Evolutionary conservation across 768 basidiomycete species (phyloP), one percentile per base, ranked within the genome.

Genomic region (Pholiota molesta): DNA sequence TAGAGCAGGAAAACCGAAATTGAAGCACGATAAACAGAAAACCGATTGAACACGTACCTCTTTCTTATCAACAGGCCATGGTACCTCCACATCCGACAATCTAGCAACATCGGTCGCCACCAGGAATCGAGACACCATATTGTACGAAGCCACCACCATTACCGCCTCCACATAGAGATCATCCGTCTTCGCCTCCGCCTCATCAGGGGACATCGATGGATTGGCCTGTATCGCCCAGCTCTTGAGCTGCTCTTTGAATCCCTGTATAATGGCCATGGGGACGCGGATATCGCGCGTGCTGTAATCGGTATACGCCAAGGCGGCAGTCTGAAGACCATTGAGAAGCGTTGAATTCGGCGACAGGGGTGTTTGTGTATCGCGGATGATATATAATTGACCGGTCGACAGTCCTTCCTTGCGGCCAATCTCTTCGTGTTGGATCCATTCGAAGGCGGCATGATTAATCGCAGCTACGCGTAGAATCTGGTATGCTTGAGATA

Each of bases 51-150:
- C 17, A 44, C 66, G 61, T 62, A 81, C 82, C 72, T 83, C 81
- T 60, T 76, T 73, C 47, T 74, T 75, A 26, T 83, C 77, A 26
- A 81, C 63, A 2, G 83, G 83, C 83, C 83, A 85, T 9, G 83
- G 81, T 5, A 83, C 80, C 13, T 71, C 67, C 19, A 72, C 68
- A 47, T 83, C 79, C 0, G 80, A 77, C 64, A 79, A 72, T 9
- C 87, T 86, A 55, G 79, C 84, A 1, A 90, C 84, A 64, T 90
- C 87, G 13, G 85, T 77, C 0, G 86, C 79, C 13, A 87, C 74
- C 31, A 90, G 75, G 65, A 89, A 83, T n/a, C 88, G 78, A 19
- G 86, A 88, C 7, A 90, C 87, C 84, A 89, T 85, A 73, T 89
- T 89, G 72, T 90, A 90, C 0, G 78, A 73, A 5, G 83, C 83